These are phyloP conservation scores for Saccharomycopsis vini DNA, from an alignment of 805 yeast species.

Conservation along the genomic window DNA sequence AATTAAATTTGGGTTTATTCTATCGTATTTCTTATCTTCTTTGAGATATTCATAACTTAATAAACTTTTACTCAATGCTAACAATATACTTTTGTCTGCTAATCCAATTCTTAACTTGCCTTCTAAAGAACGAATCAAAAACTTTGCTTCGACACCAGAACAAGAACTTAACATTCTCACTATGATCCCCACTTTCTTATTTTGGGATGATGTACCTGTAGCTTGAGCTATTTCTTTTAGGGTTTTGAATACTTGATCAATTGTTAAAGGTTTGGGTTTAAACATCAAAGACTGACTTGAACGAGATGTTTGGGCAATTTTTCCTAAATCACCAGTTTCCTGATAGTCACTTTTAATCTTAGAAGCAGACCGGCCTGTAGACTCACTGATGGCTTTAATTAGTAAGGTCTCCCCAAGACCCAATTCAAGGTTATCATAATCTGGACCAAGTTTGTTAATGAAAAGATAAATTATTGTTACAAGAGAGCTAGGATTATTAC, in stretches of 20 bases:
- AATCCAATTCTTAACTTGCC: slow-evolving; percentile 89
- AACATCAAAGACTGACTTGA: slow-evolving; percentile 88
- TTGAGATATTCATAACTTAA: slow-evolving; percentile 45
- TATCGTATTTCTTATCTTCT: slow-evolving; percentile 22
- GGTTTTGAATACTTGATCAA: slow-evolving; percentile 62
- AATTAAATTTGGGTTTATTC: slow-evolving; percentile 35
- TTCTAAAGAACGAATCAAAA: slow-evolving; percentile 79
- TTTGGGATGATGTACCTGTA: slow-evolving; percentile 77
- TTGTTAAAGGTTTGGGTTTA: slow-evolving; percentile 74
- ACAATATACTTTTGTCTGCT: slow-evolving; percentile 86
- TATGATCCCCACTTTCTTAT: slow-evolving; percentile 66
- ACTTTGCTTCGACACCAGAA: slow-evolving; percentile 81
- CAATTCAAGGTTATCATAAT: slow-evolving; percentile 86
- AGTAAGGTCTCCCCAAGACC: slow-evolving; percentile 89
- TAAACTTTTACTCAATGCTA: slow-evolving; percentile 78
- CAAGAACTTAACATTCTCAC: slow-evolving; percentile 81
- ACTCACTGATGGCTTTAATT: slow-evolving; percentile 80
- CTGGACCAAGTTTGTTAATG: slow-evolving; percentile 89
- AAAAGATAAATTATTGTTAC: slow-evolving; percentile 72
- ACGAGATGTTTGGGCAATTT: slow-evolving; percentile 77
- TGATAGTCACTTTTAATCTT: slow-evolving; percentile 69
- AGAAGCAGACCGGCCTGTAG: slow-evolving; percentile 72
- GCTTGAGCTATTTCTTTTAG: slow-evolving; percentile 69
- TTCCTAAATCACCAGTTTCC: slow-evolving; percentile 82
- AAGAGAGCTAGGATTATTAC: slow-evolving; percentile 43